These are phyloP conservation scores for Clitopilus passeckerianus DNA, from an alignment of 768 basidiomycete species.

Conservation along the genomic window DNA sequence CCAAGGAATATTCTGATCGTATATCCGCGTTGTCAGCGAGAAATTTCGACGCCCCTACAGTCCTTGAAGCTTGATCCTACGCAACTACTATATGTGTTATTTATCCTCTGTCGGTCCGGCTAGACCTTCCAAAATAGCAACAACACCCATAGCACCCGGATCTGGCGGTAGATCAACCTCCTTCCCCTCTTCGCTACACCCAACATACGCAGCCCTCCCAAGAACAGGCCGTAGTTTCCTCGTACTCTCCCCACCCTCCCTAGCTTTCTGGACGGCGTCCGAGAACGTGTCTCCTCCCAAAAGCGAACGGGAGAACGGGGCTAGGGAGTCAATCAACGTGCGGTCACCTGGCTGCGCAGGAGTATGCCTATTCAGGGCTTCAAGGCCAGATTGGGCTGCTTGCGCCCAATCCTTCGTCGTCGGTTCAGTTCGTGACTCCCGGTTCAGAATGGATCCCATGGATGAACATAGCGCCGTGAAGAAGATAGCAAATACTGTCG, in stretches of 20 bases:
- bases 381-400: constrained; percentile 20
- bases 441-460: constrained; percentile 3
- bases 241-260: constrained; percentile 41
- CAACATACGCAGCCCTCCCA: constrained; percentile 48
- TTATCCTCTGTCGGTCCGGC: neutral
- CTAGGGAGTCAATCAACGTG: constrained; percentile 52
- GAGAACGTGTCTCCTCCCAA: constrained; percentile 14
- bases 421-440: neutral
- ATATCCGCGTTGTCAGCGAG: neutral
- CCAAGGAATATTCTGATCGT: neutral
- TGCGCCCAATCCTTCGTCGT: constrained; percentile 2
- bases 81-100: no score
- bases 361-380: constrained; percentile 33
- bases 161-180: constrained; percentile 34
- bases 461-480: constrained; percentile 29
- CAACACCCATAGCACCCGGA: constrained; percentile 54
- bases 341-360: constrained; percentile 50
- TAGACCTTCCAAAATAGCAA: constrained; percentile 36
- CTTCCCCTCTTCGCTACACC: constrained; percentile 19
- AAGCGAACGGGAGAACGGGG: constrained; percentile 37
- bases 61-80: no score
- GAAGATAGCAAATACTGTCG: constrained; percentile 38
- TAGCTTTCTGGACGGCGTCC: constrained; percentile 30
- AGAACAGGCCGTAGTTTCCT: constrained; percentile 40
- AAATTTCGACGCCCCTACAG: no score